Percentiles rank a stretch among this genome's conserved stretches.
phyloP scores from a whole-genome alignment of 768 basidiomycete genomes.

The Tephrocybe sp. region DNA sequence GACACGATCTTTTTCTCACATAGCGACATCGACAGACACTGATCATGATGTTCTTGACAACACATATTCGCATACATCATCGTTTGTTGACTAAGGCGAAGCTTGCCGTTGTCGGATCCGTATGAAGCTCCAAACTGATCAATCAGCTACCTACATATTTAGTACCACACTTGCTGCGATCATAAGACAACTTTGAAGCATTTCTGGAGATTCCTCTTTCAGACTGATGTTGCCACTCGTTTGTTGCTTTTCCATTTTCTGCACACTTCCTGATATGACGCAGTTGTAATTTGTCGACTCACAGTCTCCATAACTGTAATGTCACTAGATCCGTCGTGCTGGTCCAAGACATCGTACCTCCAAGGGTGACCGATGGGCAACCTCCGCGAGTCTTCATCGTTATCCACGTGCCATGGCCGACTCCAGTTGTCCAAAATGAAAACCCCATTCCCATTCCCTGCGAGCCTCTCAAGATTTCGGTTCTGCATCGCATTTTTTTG shows the following conservation, averaged over 20 bases:
- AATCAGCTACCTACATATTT: not conserved
- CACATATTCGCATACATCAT: not conserved
- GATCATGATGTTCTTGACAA: not conserved
- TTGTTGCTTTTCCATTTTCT: not conserved
- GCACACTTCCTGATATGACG: too few species aligned
- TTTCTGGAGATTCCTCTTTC: slow-evolving; percentile 4
- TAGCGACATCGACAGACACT: not conserved
- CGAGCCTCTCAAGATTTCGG: not conserved
- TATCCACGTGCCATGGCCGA: not conserved
- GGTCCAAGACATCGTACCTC: not conserved
- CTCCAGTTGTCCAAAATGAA: not conserved
- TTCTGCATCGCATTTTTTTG: slow-evolving; percentile 9
- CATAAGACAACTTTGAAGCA: not conserved
- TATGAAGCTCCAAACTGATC: not conserved
- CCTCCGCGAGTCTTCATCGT: slow-evolving; percentile 2
- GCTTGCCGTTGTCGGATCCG: not conserved
- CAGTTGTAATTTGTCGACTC: slow-evolving; percentile 4
- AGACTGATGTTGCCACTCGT: not conserved
- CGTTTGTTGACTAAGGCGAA: not conserved
- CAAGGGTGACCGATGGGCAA: not conserved
- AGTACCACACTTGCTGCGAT: not conserved
- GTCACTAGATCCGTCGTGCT: not conserved
- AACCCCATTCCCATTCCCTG: not conserved
- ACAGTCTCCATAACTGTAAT: slow-evolving; percentile 8
- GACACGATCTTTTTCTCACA: slow-evolving; percentile 1